A percentile compares a stretch with the other conserved stretches of the same genome.
Evolutionary conservation across 148 eudicot species (phyloP).

Genomic region (Persicaria tinctoria): DNA sequence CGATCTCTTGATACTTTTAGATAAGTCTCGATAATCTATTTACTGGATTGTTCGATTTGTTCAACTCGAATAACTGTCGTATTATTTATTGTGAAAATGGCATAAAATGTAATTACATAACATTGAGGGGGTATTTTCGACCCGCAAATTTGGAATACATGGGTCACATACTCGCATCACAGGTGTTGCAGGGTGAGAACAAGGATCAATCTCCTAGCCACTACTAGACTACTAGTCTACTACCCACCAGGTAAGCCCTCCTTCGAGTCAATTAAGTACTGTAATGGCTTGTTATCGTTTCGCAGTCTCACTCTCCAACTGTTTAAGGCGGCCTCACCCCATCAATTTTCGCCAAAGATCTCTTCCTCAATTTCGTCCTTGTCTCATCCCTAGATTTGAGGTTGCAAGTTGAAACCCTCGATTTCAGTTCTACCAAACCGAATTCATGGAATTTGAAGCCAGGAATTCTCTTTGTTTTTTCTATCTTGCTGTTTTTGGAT

Average conservation of each 20-base stretch:
- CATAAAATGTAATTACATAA: not conserved
- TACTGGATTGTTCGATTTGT: too few relatives aligned
- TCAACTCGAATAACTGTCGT: too few relatives aligned
- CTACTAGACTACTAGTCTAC: not conserved
- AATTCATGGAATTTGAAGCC: not conserved
- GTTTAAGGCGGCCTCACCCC: not conserved
- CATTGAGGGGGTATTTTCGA: not conserved
- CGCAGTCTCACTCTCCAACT: not conserved
- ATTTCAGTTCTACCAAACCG: conserved; percentile 6
- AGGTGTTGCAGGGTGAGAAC: not conserved
- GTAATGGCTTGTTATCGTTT: not conserved
- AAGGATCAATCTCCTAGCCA: not conserved
- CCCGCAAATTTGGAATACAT: not conserved
- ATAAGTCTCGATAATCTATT: too few relatives aligned
- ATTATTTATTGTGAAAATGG: not conserved
- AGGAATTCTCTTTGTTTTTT: not conserved
- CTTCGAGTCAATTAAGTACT: not conserved
- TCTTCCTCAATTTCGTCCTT: conserved; percentile 1
- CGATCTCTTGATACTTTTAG: too few relatives aligned
- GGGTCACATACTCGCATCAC: too few relatives aligned
- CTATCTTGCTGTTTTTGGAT: not conserved
- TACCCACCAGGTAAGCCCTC: not conserved
- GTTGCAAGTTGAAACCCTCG: conserved; percentile 13
- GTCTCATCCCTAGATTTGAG: conserved; percentile 11
- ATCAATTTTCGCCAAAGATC: not conserved